A percentile compares a stretch with the other conserved stretches of the same genome.
Evolutionary conservation across 2,329 filamentous ascomycete species (phyloP).

Genomic region (Neonectria magnoliae): DNA sequence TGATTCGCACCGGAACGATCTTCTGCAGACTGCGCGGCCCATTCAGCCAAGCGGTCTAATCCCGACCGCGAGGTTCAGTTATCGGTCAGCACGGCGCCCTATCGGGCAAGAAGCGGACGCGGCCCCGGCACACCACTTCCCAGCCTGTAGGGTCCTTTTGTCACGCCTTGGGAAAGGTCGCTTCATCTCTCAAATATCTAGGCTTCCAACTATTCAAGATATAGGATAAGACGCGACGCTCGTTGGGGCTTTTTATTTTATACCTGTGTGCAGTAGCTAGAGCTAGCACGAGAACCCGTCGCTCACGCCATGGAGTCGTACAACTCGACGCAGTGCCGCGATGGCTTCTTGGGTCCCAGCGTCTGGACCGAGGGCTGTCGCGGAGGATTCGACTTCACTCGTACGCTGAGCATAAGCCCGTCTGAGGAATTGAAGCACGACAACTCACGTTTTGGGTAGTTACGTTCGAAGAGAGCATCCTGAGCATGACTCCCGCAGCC

Average conservation of each 20-base stretch:
- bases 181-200: neutral
- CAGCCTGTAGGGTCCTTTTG: slow-evolving; percentile 1
- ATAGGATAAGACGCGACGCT: neutral
- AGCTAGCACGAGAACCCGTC: neutral
- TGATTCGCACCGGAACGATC: neutral
- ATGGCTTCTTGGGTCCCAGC: slow-evolving; percentile 44
- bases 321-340: slow-evolving; percentile 42
- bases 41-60: neutral
- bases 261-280: no score
- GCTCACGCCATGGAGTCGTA: slow-evolving; percentile 30
- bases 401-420: slow-evolving; percentile 21
- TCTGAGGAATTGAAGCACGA: no score
- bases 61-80: neutral
- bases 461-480: slow-evolving; percentile 45
- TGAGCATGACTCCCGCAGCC: slow-evolving; percentile 37
- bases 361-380: slow-evolving; percentile 44
- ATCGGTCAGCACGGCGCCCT: neutral
- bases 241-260: no score
- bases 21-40: neutral
- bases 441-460: slow-evolving; percentile 36
- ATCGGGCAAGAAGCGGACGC: neutral
- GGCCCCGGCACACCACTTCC: neutral
- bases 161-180: neutral
- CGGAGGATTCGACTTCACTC: slow-evolving; percentile 47
- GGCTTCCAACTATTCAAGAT: neutral